Evolutionary conservation across 352 stramenopile genomes (phyloP).

Genomic region (Elongisporangium anandrum): DNA sequence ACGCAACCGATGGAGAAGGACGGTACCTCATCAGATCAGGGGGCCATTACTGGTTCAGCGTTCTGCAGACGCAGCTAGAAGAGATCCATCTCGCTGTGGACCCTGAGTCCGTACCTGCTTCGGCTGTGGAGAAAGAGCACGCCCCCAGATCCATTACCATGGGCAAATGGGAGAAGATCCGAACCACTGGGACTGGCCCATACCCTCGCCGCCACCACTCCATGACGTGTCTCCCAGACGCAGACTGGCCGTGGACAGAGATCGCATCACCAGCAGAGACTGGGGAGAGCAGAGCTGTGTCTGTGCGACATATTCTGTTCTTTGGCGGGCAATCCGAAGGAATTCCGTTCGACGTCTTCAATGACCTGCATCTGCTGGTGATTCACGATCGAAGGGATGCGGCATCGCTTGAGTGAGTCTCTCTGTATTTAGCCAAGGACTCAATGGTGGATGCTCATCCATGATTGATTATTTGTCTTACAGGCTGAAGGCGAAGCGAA

Average conservation of each 20-base stretch:
- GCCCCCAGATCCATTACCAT: conserved; percentile 27
- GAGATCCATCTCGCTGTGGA: conserved; percentile 16
- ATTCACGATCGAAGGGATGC: conserved; percentile 18
- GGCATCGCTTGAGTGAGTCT: conserved; percentile 4
- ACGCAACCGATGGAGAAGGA: conserved; percentile 29
- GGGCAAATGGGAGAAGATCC: conserved; percentile 59
- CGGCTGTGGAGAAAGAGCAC: neutral
- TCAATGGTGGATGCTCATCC: too few species aligned
- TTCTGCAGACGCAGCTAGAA: conserved; percentile 33
- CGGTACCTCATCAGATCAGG: conserved; percentile 51
- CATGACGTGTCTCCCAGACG: conserved; percentile 52
- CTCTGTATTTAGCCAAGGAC: neutral
- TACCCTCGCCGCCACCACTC: conserved; percentile 58
- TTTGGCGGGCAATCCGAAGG: conserved; percentile 68
- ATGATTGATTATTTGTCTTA: neutral
- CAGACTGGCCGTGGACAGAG: conserved; percentile 9
- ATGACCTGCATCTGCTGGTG: conserved; percentile 49
- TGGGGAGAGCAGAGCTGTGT: conserved; percentile 10
- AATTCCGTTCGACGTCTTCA: conserved; percentile 65
- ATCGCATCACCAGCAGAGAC: neutral
- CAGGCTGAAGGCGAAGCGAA: neutral
- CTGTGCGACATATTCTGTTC: conserved; percentile 46
- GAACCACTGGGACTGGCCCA: conserved; percentile 27
- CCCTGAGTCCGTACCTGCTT: neutral
- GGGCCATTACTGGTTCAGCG: conserved; percentile 75